Evolutionary conservation across 2,329 filamentous ascomycete species (phyloP).

Genomic region (Aureobasidium sp.): DNA sequence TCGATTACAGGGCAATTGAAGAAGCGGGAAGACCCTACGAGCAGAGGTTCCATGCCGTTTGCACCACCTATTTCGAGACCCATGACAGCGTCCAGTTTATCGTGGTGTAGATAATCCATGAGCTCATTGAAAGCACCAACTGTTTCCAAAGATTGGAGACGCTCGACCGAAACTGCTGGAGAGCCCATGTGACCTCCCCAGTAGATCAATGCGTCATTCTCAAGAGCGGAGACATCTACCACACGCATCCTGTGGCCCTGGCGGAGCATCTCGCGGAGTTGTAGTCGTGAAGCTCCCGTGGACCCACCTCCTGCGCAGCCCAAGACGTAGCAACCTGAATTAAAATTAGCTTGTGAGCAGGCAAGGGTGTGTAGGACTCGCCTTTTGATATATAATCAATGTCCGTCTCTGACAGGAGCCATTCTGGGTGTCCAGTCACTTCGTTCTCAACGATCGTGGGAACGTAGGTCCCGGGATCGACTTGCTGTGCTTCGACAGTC

Average conservation of each 20-base stretch:
- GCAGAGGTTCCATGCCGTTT: conserved; percentile 52
- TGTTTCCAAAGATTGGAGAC: conserved; percentile 48
- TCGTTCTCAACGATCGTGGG: conserved; percentile 34
- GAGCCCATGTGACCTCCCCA: conserved; percentile 51
- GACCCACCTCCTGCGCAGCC: conserved; percentile 53
- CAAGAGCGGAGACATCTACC: conserved; percentile 42
- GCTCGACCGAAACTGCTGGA: conserved; percentile 53
- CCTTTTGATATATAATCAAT: conserved; percentile 47
- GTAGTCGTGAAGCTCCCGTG: conserved; percentile 44
- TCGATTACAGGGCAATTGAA: conserved; percentile 38
- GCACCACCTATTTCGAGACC: conserved; percentile 58
- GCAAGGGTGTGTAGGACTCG: neutral
- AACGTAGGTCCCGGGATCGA: conserved; percentile 31
- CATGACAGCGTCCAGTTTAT: conserved; percentile 48
- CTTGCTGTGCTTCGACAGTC: neutral
- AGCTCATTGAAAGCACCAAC: conserved; percentile 32
- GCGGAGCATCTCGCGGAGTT: conserved; percentile 43
- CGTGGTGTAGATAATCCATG: conserved; percentile 40
- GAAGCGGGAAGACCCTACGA: conserved; percentile 45
- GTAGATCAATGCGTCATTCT: conserved; percentile 44
- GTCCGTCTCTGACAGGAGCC: conserved; percentile 51
- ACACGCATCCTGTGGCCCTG: conserved; percentile 44
- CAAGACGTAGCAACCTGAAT: conserved; percentile 46
- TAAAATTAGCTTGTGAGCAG: neutral
- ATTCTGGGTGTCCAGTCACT: conserved; percentile 37